Evolutionary conservation across 129 eudicot species (phyloP), one percentile per base, ranked within the genome.

Genomic region (Tanacetum coccineum): DNA sequence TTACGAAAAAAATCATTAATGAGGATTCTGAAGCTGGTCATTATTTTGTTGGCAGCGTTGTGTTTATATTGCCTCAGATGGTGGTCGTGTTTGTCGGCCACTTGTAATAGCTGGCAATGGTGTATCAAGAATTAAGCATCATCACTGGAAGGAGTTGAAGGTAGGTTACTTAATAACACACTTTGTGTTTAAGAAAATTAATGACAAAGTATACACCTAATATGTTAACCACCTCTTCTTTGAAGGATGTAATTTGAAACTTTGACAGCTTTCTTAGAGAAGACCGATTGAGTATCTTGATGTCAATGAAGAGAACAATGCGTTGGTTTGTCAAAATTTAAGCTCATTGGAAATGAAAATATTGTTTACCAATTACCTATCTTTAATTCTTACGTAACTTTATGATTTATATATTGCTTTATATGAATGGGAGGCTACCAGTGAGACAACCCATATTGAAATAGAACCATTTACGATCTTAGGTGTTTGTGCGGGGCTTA

Each of bases 61-160:
- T 83, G 87, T 94, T 66, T 89, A 94, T 74, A 86, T 93, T 79
- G 96, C 99, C 48, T 93, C 96, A 12, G 99, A 93, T 82, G 95
- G 99, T 22, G 97, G 97, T 10, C 95, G 99, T 79, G 99, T 94
- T 62, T 94, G 99, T 74, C 97, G 99, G 58, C 99, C 99, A 30
- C 87, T 94, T 77, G 95, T 94, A 18, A 94, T 94, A 73, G 99
- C 96, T 52, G 99, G 89, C 70, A 87, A 76, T 62, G 99, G 99
- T 68, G 83, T 89, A 61, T 94, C 99, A 40, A 94, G 99, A 77
- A 83, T 94, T 67, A 94, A 84, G 77, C 81, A 89, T 47, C 80
- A 84, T 67, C 99, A 94, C 70, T 89, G 89, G 97, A 79, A 78
- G 78, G 99, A 94, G 81, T 78, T 90, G 78, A 76, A 71, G 87